phyloP scores from a whole-genome alignment of 2,329 filamentous ascomycete genomes.

The Hansfordia pulvinata region DNA sequence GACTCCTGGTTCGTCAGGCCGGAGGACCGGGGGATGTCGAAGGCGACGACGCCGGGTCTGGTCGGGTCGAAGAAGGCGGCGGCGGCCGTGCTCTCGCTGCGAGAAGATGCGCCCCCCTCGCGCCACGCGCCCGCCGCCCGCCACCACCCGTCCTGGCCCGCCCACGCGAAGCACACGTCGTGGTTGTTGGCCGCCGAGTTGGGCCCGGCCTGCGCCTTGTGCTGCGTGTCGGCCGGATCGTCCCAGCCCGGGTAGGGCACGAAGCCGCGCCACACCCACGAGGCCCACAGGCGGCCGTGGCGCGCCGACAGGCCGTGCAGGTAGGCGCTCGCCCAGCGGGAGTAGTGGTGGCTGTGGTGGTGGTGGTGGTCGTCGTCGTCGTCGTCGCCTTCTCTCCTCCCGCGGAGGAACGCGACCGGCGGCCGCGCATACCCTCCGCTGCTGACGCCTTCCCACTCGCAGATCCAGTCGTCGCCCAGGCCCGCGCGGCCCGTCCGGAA shows the following conservation, averaged over 20 bases:
- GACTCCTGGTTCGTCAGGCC: slow-evolving; percentile 36
- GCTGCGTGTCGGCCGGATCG: slow-evolving; percentile 22
- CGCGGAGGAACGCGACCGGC: slow-evolving; percentile 32
- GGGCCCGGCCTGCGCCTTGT: slow-evolving; percentile 26
- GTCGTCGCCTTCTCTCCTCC: no score
- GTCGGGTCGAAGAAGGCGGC: slow-evolving; percentile 14
- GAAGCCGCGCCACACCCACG: slow-evolving; percentile 36
- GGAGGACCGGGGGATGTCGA: slow-evolving; percentile 27
- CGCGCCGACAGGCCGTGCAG: slow-evolving; percentile 26
- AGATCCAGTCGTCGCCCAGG: slow-evolving; percentile 32
- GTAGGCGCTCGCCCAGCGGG: slow-evolving; percentile 34
- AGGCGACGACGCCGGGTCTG: slow-evolving; percentile 26
- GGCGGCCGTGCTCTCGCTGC: no score
- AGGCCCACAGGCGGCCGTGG: slow-evolving; percentile 22
- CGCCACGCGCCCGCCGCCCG: slow-evolving; percentile 21
- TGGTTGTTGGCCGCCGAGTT: slow-evolving; percentile 32
- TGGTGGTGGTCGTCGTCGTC: slow-evolving; percentile 40
- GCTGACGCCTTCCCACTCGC: slow-evolving; percentile 29
- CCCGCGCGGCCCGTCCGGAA: slow-evolving; percentile 36
- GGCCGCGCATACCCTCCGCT: no score
- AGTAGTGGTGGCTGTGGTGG: slow-evolving; percentile 11
- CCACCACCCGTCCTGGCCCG: slow-evolving; percentile 27
- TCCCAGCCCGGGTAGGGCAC: slow-evolving; percentile 28
- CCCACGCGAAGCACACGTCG: slow-evolving; percentile 33
- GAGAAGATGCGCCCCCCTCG: no score